These are phyloP conservation scores for Monosporascus sp. DNA, from an alignment of 2,329 filamentous ascomycete species.

Conservation along the genomic window DNA sequence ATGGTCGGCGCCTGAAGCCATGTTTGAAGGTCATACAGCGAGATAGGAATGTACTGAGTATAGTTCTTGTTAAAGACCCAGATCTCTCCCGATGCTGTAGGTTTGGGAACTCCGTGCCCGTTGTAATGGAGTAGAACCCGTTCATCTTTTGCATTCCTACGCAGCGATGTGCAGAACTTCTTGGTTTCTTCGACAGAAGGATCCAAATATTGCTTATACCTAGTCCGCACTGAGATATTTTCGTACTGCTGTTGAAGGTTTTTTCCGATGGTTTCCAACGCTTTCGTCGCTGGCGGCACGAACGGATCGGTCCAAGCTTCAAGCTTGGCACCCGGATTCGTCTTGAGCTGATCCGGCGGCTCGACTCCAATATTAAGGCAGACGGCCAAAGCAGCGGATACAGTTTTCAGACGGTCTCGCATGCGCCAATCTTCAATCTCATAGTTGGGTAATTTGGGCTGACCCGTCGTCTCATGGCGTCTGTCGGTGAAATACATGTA, in stretches of 20 bases:
- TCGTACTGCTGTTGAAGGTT: conserved; percentile 95
- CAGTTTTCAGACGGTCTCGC: conserved; percentile 92
- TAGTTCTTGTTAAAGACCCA: conserved; percentile 99
- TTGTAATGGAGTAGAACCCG: conserved; percentile 98
- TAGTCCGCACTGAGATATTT: conserved; percentile 87
- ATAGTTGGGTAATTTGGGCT: conserved; percentile 64
- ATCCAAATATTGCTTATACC: conserved; percentile 95
- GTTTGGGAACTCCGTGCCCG: conserved; percentile 92
- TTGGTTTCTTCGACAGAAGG: conserved; percentile 96
- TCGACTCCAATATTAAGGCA: conserved; percentile 98
- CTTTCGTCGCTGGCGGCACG: conserved; percentile 71
- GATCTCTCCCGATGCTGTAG: conserved; percentile 91
- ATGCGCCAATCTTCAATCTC: conserved; percentile 92
- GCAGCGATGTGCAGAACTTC: conserved; percentile 86
- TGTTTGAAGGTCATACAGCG: conserved; percentile 87
- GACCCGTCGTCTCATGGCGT: conserved; percentile 89
- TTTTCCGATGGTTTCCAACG: conserved; percentile 91
- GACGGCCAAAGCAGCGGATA: conserved; percentile 88
- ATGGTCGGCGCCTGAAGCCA: conserved; percentile 95
- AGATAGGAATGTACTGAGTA: conserved; percentile 97
- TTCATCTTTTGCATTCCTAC: conserved; percentile 92
- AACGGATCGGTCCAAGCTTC: conserved; percentile 97
- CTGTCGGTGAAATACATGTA: conserved; percentile 99
- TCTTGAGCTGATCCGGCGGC: conserved; percentile 94
- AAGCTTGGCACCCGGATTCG: conserved; percentile 84